A percentile compares a stretch with the other conserved stretches of the same genome.
These are phyloP conservation scores for Symbiotaphrina buchneri DNA, from an alignment of 495 filamentous ascomycete species.

Conservation along the genomic window DNA sequence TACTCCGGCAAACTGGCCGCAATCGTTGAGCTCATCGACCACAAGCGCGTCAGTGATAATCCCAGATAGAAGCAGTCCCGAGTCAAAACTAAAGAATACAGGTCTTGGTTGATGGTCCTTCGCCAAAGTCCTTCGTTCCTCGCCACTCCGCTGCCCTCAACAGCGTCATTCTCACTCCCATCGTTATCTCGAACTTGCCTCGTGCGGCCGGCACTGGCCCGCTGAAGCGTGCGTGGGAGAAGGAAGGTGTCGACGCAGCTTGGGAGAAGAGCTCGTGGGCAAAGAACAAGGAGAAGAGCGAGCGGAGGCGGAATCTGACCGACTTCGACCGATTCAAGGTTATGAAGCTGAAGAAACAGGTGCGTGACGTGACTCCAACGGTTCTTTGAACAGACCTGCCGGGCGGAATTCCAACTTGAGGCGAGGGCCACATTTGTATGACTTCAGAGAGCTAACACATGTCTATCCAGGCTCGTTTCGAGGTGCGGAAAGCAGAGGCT, in stretches of 20 bases:
- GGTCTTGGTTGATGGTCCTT: conserved; percentile 90
- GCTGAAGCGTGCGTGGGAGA: conserved; percentile 70
- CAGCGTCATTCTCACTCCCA: conserved; percentile 67
- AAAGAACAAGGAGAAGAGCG: conserved; percentile 60
- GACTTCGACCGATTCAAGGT: conserved; percentile 99
- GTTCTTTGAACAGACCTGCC: neutral
- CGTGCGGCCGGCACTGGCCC: conserved; percentile 63
- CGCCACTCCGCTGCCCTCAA: conserved; percentile 64
- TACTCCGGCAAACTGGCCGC: conserved; percentile 67
- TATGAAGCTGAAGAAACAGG: conserved; percentile 91
- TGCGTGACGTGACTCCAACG: conserved; percentile 15
- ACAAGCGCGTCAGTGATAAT: conserved; percentile 61
- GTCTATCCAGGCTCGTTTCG: conserved; percentile 48
- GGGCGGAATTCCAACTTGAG: too few species aligned
- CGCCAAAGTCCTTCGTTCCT: conserved; percentile 48
- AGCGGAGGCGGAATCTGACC: conserved; percentile 73
- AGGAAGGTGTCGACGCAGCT: conserved; percentile 68
- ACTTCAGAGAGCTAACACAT: neutral
- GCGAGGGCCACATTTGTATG: neutral
- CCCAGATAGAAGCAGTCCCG: conserved; percentile 1
- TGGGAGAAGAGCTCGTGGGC: conserved; percentile 77
- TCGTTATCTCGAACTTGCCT: conserved; percentile 73
- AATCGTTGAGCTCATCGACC: conserved; percentile 98
- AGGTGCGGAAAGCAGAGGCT: conserved; percentile 79
- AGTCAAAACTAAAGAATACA: conserved; percentile 24